Conservation (phyloP, 179 eudicot species). For the Sideroxylon spinosum region DNA sequence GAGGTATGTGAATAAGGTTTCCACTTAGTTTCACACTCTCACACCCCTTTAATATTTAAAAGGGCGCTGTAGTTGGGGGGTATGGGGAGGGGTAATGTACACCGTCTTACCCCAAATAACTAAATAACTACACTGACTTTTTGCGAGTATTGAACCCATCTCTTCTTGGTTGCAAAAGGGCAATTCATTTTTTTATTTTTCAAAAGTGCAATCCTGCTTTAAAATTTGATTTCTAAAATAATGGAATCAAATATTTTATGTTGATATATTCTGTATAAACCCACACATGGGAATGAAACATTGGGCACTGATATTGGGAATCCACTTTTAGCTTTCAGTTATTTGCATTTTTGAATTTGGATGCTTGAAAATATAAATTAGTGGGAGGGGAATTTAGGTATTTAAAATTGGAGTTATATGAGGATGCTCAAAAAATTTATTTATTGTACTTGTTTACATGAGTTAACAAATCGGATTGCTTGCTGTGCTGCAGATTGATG, state of each 20-base stretch:
- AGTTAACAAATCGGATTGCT: conserved; percentile 3
- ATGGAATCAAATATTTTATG: not conserved
- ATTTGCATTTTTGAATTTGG: not conserved
- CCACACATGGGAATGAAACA: not conserved
- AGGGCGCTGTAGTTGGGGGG: no score
- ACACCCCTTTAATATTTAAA: no score
- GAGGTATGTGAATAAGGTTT: no score
- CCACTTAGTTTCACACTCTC: no score
- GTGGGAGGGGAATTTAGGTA: not conserved
- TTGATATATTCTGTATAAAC: not conserved
- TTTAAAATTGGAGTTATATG: not conserved
- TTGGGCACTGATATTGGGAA: not conserved
- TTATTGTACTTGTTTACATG: conserved; percentile 1
- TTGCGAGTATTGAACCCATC: no score
- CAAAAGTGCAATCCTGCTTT: no score
- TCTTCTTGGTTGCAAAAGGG: no score
- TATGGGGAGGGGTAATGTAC: no score
- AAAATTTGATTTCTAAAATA: not conserved
- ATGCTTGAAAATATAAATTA: not conserved
- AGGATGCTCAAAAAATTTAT: not conserved
- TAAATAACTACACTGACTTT: no score
- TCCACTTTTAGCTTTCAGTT: conserved; percentile 7
- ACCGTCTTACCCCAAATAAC: no score
- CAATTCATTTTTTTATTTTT: no score
- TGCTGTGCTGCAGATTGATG: conserved; percentile 64